These are phyloP conservation scores for Cercophora newfieldiana DNA, from an alignment of 495 filamentous ascomycete species.

Conservation along the genomic window DNA sequence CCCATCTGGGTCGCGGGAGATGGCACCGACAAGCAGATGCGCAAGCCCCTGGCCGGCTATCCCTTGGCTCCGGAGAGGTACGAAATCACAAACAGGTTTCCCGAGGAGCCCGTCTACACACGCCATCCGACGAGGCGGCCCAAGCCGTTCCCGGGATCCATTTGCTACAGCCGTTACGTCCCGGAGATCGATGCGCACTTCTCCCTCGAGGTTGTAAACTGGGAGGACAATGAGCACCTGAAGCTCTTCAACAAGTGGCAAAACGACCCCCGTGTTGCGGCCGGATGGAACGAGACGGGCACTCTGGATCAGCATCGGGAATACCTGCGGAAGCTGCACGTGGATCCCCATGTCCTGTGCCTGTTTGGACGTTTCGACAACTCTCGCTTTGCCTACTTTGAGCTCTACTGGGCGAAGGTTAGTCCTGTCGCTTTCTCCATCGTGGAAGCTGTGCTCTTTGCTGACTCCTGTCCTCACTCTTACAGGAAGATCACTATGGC, in stretches of 20 bases:
- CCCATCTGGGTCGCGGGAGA: conserved; percentile 52
- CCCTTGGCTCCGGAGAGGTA: conserved; percentile 55
- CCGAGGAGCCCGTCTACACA: conserved; percentile 35
- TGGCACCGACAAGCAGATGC: conserved; percentile 36
- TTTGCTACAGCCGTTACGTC: conserved; percentile 64
- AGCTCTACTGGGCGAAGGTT: conserved; percentile 69
- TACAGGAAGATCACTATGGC: conserved; percentile 62
- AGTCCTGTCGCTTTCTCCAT: conserved; percentile 11
- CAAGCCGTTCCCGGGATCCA: conserved; percentile 59
- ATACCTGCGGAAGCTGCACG: conserved; percentile 60
- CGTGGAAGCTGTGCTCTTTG: background rate
- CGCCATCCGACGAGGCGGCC: conserved; percentile 58
- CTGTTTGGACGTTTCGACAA: conserved; percentile 62
- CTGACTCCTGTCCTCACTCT: conserved; percentile 3
- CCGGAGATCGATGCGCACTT: conserved; percentile 62
- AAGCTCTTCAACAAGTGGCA: conserved; percentile 63
- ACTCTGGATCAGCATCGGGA: conserved; percentile 61
- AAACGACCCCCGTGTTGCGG: conserved; percentile 64
- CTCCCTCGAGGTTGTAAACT: conserved; percentile 60
- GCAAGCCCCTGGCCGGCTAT: conserved; percentile 47
- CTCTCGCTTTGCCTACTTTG: conserved; percentile 60
- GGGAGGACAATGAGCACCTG: conserved; percentile 54
- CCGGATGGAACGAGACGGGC: conserved; percentile 66
- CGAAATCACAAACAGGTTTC: conserved; percentile 48
- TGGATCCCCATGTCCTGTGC: conserved; percentile 60